A percentile compares a stretch with the other conserved stretches of the same genome.
phyloP scores from a whole-genome alignment of 305 asterid species.

The Fraxinus paxiana region DNA sequence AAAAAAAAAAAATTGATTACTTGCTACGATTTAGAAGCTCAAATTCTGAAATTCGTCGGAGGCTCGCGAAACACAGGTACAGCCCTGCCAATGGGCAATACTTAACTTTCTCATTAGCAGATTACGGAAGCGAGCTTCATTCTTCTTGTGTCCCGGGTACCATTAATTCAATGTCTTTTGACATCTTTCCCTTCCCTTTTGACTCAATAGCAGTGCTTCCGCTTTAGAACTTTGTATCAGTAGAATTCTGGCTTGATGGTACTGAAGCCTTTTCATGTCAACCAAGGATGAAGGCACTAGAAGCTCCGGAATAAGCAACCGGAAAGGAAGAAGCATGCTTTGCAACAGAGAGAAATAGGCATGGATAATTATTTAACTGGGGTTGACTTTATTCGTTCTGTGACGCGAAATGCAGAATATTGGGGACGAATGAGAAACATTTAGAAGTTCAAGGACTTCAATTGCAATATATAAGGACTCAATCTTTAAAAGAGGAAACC shows the following conservation, averaged over 20 bases:
- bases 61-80: too few species aligned
- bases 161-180: neutral
- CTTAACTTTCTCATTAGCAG: neutral
- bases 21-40: too few species aligned
- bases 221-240: slow-evolving; percentile 37
- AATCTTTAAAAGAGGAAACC: neutral
- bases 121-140: neutral
- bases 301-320: slow-evolving; percentile 38
- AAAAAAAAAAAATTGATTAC: too few species aligned
- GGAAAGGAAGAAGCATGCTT: slow-evolving; percentile 37
- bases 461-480: neutral
- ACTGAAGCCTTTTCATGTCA: slow-evolving; percentile 45
- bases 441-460: neutral
- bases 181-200: neutral
- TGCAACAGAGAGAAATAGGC: slow-evolving; percentile 35
- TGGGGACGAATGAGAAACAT: slow-evolving; percentile 27
- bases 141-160: neutral
- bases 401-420: slow-evolving; percentile 46
- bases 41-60: too few species aligned
- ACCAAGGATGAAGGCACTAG: slow-evolving; percentile 36
- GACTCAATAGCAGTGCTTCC: neutral
- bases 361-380: slow-evolving; percentile 51
- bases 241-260: slow-evolving; percentile 39
- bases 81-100: neutral
- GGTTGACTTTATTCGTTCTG: slow-evolving; percentile 53